Percentiles rank a stretch among this genome's conserved stretches.
phyloP scores from a whole-genome alignment of 352 stramenopile species.

The Globisporangium cederbergense region DNA sequence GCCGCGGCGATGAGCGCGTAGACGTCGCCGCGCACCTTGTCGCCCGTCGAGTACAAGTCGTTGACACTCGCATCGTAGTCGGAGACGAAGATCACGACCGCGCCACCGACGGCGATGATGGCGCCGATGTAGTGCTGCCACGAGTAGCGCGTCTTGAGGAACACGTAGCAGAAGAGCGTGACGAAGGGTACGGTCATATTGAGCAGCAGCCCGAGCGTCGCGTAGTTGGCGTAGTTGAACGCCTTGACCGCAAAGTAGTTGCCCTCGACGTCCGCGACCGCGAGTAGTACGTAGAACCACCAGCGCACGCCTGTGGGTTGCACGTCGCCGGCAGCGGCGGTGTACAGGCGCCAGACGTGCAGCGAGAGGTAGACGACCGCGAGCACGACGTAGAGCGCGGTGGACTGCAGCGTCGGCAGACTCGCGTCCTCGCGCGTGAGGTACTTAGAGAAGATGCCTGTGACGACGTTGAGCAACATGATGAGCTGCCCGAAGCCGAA shows the following conservation, averaged over 20 bases:
- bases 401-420: slow-evolving; percentile 58
- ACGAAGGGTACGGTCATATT: slow-evolving; percentile 72
- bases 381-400: slow-evolving; percentile 53
- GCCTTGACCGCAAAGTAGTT: slow-evolving; percentile 75
- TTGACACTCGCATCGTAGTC: slow-evolving; percentile 50
- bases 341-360: slow-evolving; percentile 19
- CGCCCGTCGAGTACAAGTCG: slow-evolving; percentile 25
- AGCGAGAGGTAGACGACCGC: slow-evolving; percentile 43
- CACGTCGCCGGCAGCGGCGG: slow-evolving; percentile 14
- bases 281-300: slow-evolving; percentile 66
- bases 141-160: slow-evolving; percentile 65
- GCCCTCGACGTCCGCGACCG: slow-evolving; percentile 55
- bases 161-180: slow-evolving; percentile 61
- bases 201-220: slow-evolving; percentile 56
- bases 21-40: slow-evolving; percentile 50
- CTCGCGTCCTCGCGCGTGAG: slow-evolving; percentile 44
- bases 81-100: slow-evolving; percentile 54
- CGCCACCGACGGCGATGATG: slow-evolving; percentile 38
- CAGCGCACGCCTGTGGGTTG: slow-evolving; percentile 35
- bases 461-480: slow-evolving; percentile 58
- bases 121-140: slow-evolving; percentile 46
- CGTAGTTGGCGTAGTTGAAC: slow-evolving; percentile 73
- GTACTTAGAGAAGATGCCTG: slow-evolving; percentile 59
- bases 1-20: slow-evolving; percentile 55
- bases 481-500: slow-evolving; percentile 70